Evolutionary conservation across 768 basidiomycete genomes (phyloP), one percentile per base, ranked within the genome.

Genomic region (Auricularia sp.): DNA sequence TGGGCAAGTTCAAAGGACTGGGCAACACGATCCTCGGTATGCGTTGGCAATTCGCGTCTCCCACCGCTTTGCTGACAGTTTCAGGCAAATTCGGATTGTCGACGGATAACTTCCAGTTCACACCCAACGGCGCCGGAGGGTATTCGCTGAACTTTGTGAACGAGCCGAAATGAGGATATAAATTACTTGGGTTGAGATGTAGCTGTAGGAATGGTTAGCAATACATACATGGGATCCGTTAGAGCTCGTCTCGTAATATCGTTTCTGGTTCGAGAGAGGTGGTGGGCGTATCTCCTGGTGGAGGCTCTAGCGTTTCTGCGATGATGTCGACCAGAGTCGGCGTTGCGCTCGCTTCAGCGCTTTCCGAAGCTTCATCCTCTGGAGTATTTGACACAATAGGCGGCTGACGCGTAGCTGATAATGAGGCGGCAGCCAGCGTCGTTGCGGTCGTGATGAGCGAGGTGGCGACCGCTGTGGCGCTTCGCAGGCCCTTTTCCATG

Each of bases 81-180:
- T 29, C 68, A 95, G 92, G 93, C 3, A 91, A 90, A 66, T 98
- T 98, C 72, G 96, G 97, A 18, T 74, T 98, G 68, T 94, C 89
- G 14, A 98, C 95, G 0, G 88, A 98, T 72, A 98, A 96, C 77
- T 98, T 98, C 82, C 90, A 98, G 77, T 92, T 99, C 71, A 87
- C 87, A 66, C 92, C 92, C 18, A 95, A 96, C 68, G 92, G 88
- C 5, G 87, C 94, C 67, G 96, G 96, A n/a, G 94, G 96, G 0
- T 98, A 98, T 77, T 90, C 89, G 0, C 85, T 98, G 83, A 90
- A 91, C 70, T 97, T 98, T 72, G 78, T 77, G 56, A 59, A 59
- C 16, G 21, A 51, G 11, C 39, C 39, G 13, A 42, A 42, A 42
- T 42, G 39, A 42, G 0, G 39, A 8, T 42, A 42, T 42, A 42